Conservation (phyloP, 371 early-diverging fungal genomes). For the Mucor piriformis region DNA sequence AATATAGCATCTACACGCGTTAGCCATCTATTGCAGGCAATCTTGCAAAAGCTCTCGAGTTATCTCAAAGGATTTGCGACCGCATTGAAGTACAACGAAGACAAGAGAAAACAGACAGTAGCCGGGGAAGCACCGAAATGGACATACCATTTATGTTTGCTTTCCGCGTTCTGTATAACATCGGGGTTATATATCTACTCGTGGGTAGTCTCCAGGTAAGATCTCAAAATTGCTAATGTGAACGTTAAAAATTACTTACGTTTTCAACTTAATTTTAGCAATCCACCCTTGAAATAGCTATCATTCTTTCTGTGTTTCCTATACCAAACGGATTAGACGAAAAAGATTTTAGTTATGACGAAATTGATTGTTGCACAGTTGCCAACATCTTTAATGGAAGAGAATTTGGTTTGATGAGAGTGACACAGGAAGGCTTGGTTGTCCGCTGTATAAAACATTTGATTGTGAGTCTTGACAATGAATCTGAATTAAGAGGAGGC, state of each 20-base stretch:
- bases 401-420: constrained; percentile 54
- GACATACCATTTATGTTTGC: constrained; percentile 58
- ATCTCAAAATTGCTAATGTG: background rate
- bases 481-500: constrained; percentile 45
- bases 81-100: constrained; percentile 48
- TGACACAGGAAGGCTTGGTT: constrained; percentile 51
- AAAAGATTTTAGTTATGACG: constrained; percentile 44
- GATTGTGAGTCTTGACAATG: constrained; percentile 48
- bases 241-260: background rate
- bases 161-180: constrained; percentile 52
- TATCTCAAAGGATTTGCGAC: constrained; percentile 51
- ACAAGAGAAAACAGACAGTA: constrained; percentile 31
- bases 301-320: constrained; percentile 53
- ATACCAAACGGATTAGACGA: constrained; percentile 42
- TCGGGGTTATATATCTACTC: constrained; percentile 49
- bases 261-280: constrained; percentile 25
- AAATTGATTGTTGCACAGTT: constrained; percentile 40
- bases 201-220: constrained; percentile 53
- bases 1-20: background rate
- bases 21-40: constrained; percentile 52
- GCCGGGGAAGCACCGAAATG: constrained; percentile 26
- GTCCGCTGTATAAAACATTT: constrained; percentile 54
- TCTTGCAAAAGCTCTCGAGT: constrained; percentile 44
- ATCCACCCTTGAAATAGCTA: constrained; percentile 53
- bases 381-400: constrained; percentile 43